A percentile compares a stretch with the other conserved stretches of the same genome.
These are phyloP conservation scores for Alternaria alternata DNA, from an alignment of 2,329 filamentous ascomycete species.

Conservation along the genomic window DNA sequence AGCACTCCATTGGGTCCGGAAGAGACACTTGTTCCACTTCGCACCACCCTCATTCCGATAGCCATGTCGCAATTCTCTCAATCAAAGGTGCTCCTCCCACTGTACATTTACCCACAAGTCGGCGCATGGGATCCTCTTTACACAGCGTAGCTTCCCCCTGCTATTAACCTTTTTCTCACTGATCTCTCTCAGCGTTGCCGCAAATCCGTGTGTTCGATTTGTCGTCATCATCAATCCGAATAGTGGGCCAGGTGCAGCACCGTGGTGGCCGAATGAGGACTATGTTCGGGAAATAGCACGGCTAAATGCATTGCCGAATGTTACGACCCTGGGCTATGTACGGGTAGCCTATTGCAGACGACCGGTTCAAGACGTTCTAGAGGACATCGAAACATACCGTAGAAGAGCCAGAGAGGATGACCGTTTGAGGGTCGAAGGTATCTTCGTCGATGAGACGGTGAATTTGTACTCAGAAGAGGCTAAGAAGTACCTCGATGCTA, in stretches of 20 bases:
- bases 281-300: constrained; percentile 56
- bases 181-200: constrained; percentile 19
- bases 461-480: constrained; percentile 27
- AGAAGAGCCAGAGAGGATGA: constrained; percentile 48
- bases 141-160: constrained; percentile 46
- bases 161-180: not conserved
- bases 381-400: constrained; percentile 58
- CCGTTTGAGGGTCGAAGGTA: constrained; percentile 55
- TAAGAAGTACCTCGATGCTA: constrained; percentile 30
- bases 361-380: constrained; percentile 22
- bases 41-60: not conserved
- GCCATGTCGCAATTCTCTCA: not conserved
- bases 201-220: constrained; percentile 54
- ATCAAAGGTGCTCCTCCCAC: constrained; percentile 56
- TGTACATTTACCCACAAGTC: constrained; percentile 60
- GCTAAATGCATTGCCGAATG: constrained; percentile 56
- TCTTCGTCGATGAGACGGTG: constrained; percentile 63
- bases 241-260: constrained; percentile 55
- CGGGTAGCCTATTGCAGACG: constrained; percentile 57
- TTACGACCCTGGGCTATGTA: constrained; percentile 61
- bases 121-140: constrained; percentile 60
- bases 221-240: constrained; percentile 62
- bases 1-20: not conserved
- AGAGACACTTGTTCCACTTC: not conserved
- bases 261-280: constrained; percentile 57